Percentiles rank a stretch among this genome's conserved stretches.
These are phyloP conservation scores for Helotiales sp. DNA, from an alignment of 2,329 filamentous ascomycete species.

Conservation along the genomic window DNA sequence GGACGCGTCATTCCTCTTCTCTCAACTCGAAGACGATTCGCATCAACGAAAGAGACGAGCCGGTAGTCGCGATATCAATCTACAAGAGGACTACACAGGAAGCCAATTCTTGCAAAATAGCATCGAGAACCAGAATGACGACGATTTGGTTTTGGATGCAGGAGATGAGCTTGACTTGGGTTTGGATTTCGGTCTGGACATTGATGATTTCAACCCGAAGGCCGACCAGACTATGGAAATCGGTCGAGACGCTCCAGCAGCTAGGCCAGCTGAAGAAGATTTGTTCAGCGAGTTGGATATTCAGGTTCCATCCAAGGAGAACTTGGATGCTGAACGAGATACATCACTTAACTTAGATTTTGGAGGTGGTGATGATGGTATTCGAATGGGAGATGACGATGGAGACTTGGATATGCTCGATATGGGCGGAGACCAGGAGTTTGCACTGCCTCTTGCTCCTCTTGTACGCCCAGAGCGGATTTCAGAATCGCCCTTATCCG, in stretches of 20 bases:
- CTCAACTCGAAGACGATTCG: constrained; percentile 66
- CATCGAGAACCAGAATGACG: constrained; percentile 50
- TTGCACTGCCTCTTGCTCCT: constrained; percentile 48
- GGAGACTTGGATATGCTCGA: constrained; percentile 65
- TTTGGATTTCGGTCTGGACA: constrained; percentile 71
- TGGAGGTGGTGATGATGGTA: constrained; percentile 43
- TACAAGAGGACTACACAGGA: constrained; percentile 68
- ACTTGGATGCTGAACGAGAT: constrained; percentile 52
- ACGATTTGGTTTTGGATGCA: constrained; percentile 52
- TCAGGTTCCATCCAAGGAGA: constrained; percentile 54
- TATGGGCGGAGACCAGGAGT: constrained; percentile 58
- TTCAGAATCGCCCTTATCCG: constrained; percentile 69
- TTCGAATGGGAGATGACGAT: constrained; percentile 62
- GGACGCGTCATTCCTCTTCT: constrained; percentile 81
- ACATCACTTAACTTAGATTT: constrained; percentile 54
- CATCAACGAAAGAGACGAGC: constrained; percentile 57
- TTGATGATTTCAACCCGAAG: constrained; percentile 36
- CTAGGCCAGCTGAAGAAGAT: constrained; percentile 67
- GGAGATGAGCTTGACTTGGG: constrained; percentile 70
- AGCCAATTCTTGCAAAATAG: constrained; percentile 80
- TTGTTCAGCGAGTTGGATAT: constrained; percentile 63
- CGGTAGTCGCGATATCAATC: constrained; percentile 64
- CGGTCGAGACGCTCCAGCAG: constrained; percentile 78
- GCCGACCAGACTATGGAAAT: constrained; percentile 74
- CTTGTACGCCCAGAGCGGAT: constrained; percentile 58